Conservation (phyloP, 164 flowering plant genomes). For the Malania oleifera region DNA sequence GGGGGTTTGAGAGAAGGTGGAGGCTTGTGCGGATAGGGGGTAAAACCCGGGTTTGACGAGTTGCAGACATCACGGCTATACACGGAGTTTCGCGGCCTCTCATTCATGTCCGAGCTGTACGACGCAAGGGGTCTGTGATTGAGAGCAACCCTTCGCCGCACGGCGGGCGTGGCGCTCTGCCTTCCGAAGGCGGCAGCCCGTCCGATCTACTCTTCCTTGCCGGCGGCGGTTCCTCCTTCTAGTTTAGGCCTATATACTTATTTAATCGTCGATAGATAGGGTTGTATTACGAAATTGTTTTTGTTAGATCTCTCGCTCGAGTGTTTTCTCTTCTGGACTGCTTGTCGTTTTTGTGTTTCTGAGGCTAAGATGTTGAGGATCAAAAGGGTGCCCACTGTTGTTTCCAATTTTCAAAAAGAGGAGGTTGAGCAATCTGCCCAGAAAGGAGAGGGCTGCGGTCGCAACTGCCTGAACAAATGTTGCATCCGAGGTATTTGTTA, state of each 20-base stretch:
- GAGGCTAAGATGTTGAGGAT: conserved; percentile 42
- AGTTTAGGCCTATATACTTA: no score
- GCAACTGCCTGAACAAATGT: conserved; percentile 54
- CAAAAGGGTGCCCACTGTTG: conserved; percentile 72
- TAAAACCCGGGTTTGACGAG: conserved; percentile 34
- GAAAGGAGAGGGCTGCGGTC: conserved; percentile 44
- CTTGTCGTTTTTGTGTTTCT: neutral
- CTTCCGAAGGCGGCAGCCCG: conserved; percentile 78
- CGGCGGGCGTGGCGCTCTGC: conserved; percentile 82
- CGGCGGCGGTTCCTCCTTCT: conserved; percentile 47
- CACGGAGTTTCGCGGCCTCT: conserved; percentile 32
- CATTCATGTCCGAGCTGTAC: conserved; percentile 51
- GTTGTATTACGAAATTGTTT: no score
- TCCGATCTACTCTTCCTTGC: conserved; percentile 81
- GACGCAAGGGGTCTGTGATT: conserved; percentile 51
- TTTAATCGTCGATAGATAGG: no score
- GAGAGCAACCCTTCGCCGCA: conserved; percentile 55
- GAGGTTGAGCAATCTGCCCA: conserved; percentile 29
- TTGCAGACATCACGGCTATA: conserved; percentile 80
- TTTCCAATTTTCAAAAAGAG: conserved; percentile 64
- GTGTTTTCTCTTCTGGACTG: conserved; percentile 1
- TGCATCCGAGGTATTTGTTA: conserved; percentile 53
- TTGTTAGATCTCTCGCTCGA: conserved; percentile 8
- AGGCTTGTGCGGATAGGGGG: conserved; percentile 18
- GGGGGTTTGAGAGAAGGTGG: no score